Evolutionary conservation across 1,284 basidiomycete genomes (phyloP).

Genomic region (Boletus sp.): DNA sequence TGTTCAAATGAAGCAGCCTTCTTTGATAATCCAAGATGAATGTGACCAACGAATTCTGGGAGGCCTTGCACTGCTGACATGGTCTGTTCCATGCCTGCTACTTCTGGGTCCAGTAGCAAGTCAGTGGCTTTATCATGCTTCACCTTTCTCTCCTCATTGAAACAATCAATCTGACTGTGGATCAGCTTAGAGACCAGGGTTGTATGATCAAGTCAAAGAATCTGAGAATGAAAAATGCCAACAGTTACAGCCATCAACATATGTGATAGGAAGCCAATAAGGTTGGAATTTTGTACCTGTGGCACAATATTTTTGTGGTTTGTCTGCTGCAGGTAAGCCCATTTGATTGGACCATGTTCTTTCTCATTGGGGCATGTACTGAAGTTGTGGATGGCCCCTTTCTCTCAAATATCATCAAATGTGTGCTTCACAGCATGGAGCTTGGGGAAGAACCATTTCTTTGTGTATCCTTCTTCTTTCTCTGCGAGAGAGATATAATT

Average conservation of each 20-base stretch:
- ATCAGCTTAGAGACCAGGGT: neutral
- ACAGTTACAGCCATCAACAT: neutral
- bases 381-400: neutral
- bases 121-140: too few relatives aligned
- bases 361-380: neutral
- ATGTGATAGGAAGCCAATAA: neutral
- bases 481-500: neutral
- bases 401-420: neutral
- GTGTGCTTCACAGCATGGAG: neutral
- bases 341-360: neutral
- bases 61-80: too few relatives aligned
- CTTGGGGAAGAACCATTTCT: neutral
- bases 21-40: too few relatives aligned
- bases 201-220: too few relatives aligned
- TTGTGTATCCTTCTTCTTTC: too few relatives aligned
- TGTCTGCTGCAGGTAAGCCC: neutral
- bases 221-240: too few relatives aligned
- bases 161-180: neutral
- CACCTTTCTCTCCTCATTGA: neutral
- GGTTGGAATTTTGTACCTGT: neutral
- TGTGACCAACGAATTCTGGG: too few relatives aligned
- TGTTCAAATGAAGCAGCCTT: too few relatives aligned
- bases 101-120: too few relatives aligned
- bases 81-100: too few relatives aligned
- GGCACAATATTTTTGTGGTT: neutral